These are phyloP conservation scores for Thalassiosira allenii DNA, from an alignment of 352 stramenopile species.

Conservation along the genomic window DNA sequence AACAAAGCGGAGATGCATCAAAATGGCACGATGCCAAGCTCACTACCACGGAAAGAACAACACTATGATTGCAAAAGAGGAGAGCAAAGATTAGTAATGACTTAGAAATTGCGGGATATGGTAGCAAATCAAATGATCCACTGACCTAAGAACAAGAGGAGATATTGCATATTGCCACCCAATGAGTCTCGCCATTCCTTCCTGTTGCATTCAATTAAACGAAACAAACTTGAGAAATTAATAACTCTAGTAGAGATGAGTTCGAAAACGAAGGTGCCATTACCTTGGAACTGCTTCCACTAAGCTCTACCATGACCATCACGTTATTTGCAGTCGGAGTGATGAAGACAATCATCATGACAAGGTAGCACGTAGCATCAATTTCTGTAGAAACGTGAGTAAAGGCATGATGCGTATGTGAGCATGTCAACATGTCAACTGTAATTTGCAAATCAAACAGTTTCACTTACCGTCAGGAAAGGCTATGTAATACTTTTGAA, in stretches of 20 bases:
- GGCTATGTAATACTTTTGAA: constrained; percentile 55
- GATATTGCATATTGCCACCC: constrained; percentile 75
- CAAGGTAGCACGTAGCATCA: constrained; percentile 68
- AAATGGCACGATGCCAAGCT: constrained; percentile 57
- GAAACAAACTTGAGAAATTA: too few relatives aligned
- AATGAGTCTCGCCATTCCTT: constrained; percentile 78
- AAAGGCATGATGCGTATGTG: not conserved
- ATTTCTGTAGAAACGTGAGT: constrained; percentile 26
- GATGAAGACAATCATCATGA: constrained; percentile 84
- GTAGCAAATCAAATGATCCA: too few relatives aligned
- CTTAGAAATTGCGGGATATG: not conserved
- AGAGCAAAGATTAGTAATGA: not conserved
- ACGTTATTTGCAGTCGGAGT: constrained; percentile 86
- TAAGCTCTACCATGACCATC: constrained; percentile 86
- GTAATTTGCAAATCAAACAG: not conserved
- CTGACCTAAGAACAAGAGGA: constrained; percentile 71
- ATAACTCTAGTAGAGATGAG: too few relatives aligned
- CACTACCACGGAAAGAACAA: constrained; percentile 47
- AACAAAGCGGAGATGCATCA: constrained; percentile 26
- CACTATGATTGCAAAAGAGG: constrained; percentile 15
- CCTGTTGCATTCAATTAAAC: too few relatives aligned
- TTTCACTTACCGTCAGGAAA: constrained; percentile 43
- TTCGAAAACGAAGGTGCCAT: too few relatives aligned
- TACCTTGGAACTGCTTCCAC: constrained; percentile 65
- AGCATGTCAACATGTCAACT: not conserved